Evolutionary conservation across 345 rosid species (phyloP).

Genomic region (Rhodamnia rubescens): DNA sequence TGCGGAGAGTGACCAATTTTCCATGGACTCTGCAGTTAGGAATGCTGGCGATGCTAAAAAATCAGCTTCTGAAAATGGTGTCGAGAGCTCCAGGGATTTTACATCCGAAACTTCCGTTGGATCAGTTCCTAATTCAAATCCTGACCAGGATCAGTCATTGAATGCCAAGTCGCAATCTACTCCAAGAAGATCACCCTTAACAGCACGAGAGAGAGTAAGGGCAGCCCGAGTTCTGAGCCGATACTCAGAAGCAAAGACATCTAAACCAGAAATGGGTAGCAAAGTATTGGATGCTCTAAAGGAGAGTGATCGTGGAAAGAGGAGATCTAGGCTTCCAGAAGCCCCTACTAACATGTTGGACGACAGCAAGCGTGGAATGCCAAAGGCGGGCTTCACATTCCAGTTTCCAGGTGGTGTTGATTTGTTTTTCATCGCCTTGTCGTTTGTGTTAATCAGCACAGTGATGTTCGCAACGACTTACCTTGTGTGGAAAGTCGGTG

Average conservation of each 20-base stretch:
- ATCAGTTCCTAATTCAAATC: slow-evolving; percentile 15
- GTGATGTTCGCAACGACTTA: slow-evolving; percentile 86
- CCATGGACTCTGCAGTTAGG: slow-evolving; percentile 7
- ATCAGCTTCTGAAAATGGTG: slow-evolving; percentile 4
- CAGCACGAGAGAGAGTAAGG: slow-evolving; percentile 74
- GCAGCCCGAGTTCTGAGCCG: slow-evolving; percentile 80
- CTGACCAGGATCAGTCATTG: not conserved
- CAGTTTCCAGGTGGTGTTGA: slow-evolving; percentile 69
- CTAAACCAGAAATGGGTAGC: slow-evolving; percentile 61
- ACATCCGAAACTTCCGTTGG: slow-evolving; percentile 24
- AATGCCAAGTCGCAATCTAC: not conserved
- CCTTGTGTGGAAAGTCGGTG: slow-evolving; percentile 86
- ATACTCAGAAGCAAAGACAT: slow-evolving; percentile 36
- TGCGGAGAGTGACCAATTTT: slow-evolving; percentile 29
- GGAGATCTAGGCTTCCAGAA: slow-evolving; percentile 66
- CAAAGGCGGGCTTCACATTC: slow-evolving; percentile 64
- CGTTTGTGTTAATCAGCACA: slow-evolving; percentile 73
- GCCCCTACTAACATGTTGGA: slow-evolving; percentile 85
- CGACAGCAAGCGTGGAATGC: slow-evolving; percentile 81
- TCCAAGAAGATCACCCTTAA: slow-evolving; percentile 41
- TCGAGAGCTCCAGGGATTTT: slow-evolving; percentile 3
- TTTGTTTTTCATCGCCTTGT: slow-evolving; percentile 52
- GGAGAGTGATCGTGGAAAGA: slow-evolving; percentile 65
- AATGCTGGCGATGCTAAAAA: slow-evolving; percentile 8
- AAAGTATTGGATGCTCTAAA: slow-evolving; percentile 62